Conservation (phyloP, 2,329 filamentous ascomycete genomes). For the Ceratocystis huliohia region DNA sequence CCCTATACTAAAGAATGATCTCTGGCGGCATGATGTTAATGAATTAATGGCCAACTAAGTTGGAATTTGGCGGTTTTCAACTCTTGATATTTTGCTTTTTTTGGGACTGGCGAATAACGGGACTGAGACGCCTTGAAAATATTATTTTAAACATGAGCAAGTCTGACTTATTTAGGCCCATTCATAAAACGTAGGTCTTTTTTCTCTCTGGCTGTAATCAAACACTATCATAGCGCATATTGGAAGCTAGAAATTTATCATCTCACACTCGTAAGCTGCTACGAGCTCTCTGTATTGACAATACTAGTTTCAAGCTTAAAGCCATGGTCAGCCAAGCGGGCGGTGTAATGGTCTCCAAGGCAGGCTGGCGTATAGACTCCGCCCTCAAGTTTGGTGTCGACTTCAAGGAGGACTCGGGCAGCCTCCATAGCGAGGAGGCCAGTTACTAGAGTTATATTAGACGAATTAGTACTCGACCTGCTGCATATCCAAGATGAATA, state of each 20-base stretch:
- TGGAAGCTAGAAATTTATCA: slow-evolving; percentile 15
- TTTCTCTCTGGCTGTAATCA: slow-evolving; percentile 12
- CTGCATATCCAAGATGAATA: slow-evolving; percentile 8
- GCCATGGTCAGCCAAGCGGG: slow-evolving; percentile 47
- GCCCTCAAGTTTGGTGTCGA: slow-evolving; percentile 47
- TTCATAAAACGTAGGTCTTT: slow-evolving; percentile 10
- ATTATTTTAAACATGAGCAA: slow-evolving; percentile 16
- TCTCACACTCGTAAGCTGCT: not conserved
- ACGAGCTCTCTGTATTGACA: slow-evolving; percentile 24
- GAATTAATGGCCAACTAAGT: slow-evolving; percentile 22
- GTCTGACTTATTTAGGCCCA: slow-evolving; percentile 10
- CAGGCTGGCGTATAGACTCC: slow-evolving; percentile 62
- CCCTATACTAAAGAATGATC: slow-evolving; percentile 1
- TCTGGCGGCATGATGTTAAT: slow-evolving; percentile 19
- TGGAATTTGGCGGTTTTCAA: slow-evolving; percentile 9
- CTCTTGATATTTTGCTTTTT: slow-evolving; percentile 1
- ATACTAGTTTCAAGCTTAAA: slow-evolving; percentile 49
- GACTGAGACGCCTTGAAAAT: slow-evolving; percentile 15
- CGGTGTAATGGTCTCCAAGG: slow-evolving; percentile 53
- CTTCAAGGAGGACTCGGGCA: slow-evolving; percentile 51
- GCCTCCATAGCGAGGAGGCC: slow-evolving; percentile 51
- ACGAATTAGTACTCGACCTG: not conserved
- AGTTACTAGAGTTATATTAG: slow-evolving; percentile 39
- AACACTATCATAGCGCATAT: slow-evolving; percentile 20
- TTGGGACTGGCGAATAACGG: slow-evolving; percentile 12